A percentile compares a stretch with the other conserved stretches of the same genome.
Conservation (phyloP, 2,329 filamentous ascomycete genomes). For the Curvularia spicifera region DNA sequence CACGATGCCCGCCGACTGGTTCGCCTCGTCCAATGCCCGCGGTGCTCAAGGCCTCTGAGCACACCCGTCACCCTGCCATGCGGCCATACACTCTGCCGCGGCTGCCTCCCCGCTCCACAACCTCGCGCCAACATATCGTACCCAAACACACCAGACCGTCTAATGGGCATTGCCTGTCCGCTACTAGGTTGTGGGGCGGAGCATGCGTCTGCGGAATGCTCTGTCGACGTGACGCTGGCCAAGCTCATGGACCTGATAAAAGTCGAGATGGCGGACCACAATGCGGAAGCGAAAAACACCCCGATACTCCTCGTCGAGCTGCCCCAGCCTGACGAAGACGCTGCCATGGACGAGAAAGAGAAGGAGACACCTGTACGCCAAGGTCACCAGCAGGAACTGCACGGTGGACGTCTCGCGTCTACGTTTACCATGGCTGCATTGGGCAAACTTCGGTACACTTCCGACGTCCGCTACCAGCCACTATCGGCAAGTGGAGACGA, state of each 20-base stretch:
- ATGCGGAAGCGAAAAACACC: conserved; percentile 39
- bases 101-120: conserved; percentile 73
- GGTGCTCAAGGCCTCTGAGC: conserved; percentile 72
- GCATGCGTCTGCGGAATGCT: conserved; percentile 79
- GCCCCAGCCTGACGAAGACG: conserved; percentile 43
- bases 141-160: conserved; percentile 70
- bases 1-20: conserved; percentile 69
- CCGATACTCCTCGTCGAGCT: conserved; percentile 54
- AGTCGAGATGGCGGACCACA: conserved; percentile 57
- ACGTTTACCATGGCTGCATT: conserved; percentile 70
- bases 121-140: conserved; percentile 76
- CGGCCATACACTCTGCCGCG: conserved; percentile 76
- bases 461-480: conserved; percentile 61
- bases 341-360: conserved; percentile 49
- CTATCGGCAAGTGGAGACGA: conserved; percentile 47
- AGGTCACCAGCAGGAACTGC: conserved; percentile 52
- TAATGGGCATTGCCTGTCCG: conserved; percentile 76
- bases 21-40: conserved; percentile 76
- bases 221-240: conserved; percentile 74
- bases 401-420: conserved; percentile 67
- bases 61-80: conserved; percentile 80
- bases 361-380: conserved; percentile 29
- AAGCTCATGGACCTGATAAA: conserved; percentile 67
- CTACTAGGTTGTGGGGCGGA: conserved; percentile 70
- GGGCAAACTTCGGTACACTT: conserved; percentile 64